phyloP scores from a whole-genome alignment of 148 eudicot species.

The Arbutus unedo region DNA sequence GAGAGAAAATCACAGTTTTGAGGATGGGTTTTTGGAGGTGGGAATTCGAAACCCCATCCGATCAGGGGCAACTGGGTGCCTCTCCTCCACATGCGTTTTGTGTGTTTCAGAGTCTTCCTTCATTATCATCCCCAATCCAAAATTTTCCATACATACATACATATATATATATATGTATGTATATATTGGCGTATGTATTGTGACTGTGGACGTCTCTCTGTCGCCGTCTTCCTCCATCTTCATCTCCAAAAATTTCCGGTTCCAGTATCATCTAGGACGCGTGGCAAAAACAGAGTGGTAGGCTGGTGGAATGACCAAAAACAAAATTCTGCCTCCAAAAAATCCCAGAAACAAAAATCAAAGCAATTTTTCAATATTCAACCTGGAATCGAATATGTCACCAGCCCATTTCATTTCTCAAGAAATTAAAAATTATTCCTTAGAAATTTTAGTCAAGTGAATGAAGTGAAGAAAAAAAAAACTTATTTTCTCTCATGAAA shows the following conservation, averaged over 20 bases:
- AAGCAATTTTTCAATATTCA: no score
- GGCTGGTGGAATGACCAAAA: not conserved
- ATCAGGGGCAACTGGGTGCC: constrained; percentile 23
- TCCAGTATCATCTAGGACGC: not conserved
- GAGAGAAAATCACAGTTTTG: not conserved
- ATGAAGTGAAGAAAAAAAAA: no score
- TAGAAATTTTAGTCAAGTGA: no score
- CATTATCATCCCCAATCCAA: constrained; percentile 30
- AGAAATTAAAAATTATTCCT: no score
- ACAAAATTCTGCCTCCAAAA: not conserved
- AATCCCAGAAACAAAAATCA: not conserved
- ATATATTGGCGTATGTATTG: no score
- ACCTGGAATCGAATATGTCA: no score
- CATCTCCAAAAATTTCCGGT: not conserved
- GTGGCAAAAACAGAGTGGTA: not conserved
- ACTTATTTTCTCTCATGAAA: no score
- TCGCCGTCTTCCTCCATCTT: not conserved
- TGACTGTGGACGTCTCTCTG: not conserved
- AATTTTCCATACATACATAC: not conserved
- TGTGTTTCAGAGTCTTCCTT: constrained; percentile 54
- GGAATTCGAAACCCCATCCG: constrained; percentile 48
- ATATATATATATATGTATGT: no score
- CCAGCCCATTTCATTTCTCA: no score
- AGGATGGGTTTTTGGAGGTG: constrained; percentile 58
- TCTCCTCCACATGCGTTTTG: constrained; percentile 56